Base-by-base conservation (phyloP, 2,329 filamentous ascomycete species). In the Neocatenulostroma microsporum region DNA sequence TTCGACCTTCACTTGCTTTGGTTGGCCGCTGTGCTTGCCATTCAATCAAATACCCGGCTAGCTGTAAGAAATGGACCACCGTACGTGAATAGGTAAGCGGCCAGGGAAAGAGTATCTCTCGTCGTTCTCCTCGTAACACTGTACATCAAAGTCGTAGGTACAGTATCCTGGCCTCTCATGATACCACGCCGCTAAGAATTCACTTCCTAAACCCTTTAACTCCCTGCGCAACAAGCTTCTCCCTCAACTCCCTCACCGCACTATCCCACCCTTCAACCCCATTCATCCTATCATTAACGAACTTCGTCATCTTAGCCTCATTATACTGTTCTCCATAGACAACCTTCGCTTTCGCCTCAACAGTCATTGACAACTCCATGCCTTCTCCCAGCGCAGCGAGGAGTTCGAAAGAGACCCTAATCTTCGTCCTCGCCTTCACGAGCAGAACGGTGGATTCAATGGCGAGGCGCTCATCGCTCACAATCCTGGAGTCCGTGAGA, bases 281-380 rank as follows among this genome's bases (percentile, higher is more conserved):
- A 2, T 57, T 61, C 14, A 80, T 63, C 56, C 72, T 69, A 23
- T 71, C 70, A 10, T 65, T 58, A 44, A 91, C 54, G 47, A 83
- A 87, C 37, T 85, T 81, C n/a, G 64, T 67, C 67, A 91, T 80
- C 60, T 84, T 87, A 33, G 68, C 73, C 46, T 78, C 76, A 46
- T 85, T 84, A 57, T 88, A 87, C 41, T 74, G 70, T 61, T 89
- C 83, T 0, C 84, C 84, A 55, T 91, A 91, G 2, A 86, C 66
- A 1, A 88, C 76, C 35, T 67, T 69, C 0, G 78, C 82, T 15
- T 63, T 64, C 1, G 55, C 46, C 26, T 41, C 42, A 5, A 55
- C 43, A 4, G 37, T 41, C 1, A 72, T 67, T 5, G 62, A 62
- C 17, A 82, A 62, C 1, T 62, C 61, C 1, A 61, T 62, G 32